A percentile compares a stretch with the other conserved stretches of the same genome.
Conservation (phyloP, 441 rosid species). For the Breynia disticha region DNA sequence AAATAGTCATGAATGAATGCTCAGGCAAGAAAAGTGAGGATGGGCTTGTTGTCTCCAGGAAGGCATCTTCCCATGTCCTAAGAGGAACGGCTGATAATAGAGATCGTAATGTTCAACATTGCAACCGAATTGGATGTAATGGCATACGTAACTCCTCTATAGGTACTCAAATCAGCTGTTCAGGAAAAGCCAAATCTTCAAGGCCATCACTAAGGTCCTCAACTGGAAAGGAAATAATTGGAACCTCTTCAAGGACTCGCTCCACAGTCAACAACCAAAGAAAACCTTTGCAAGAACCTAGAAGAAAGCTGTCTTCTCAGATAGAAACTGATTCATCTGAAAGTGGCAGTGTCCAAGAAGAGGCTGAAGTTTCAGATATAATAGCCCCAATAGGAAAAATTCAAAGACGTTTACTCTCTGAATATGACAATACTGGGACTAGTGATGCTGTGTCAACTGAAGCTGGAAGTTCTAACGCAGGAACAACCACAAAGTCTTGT, state of each 20-base stretch:
- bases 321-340: slow-evolving; percentile 57
- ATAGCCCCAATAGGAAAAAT: slow-evolving; percentile 30
- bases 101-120: slow-evolving; percentile 47
- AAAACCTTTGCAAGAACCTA: slow-evolving; percentile 30
- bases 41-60: slow-evolving; percentile 37
- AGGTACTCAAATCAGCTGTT: slow-evolving; percentile 32
- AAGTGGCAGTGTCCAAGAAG: slow-evolving; percentile 47
- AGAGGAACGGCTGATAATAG: slow-evolving; percentile 47
- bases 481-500: slow-evolving; percentile 37
- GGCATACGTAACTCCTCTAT: slow-evolving; percentile 49
- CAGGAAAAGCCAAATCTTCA: slow-evolving; percentile 48
- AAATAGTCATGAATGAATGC: slow-evolving; percentile 55
- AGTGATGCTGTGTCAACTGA: slow-evolving; percentile 22
- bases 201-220: slow-evolving; percentile 38
- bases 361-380: slow-evolving; percentile 33
- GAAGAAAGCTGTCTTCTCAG: slow-evolving; percentile 37
- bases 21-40: slow-evolving; percentile 52
- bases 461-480: slow-evolving; percentile 41
- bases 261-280: slow-evolving; percentile 28
- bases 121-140: slow-evolving; percentile 58
- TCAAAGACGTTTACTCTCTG: slow-evolving; percentile 25
- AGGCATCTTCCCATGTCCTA: slow-evolving; percentile 44
- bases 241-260: slow-evolving; percentile 55
- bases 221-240: slow-evolving; percentile 55
- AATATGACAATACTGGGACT: slow-evolving; percentile 24